A percentile compares a stretch with the other conserved stretches of the same genome.
phyloP scores from a whole-genome alignment of 1,284 basidiomycete genomes.

The Omphalotus olearius region DNA sequence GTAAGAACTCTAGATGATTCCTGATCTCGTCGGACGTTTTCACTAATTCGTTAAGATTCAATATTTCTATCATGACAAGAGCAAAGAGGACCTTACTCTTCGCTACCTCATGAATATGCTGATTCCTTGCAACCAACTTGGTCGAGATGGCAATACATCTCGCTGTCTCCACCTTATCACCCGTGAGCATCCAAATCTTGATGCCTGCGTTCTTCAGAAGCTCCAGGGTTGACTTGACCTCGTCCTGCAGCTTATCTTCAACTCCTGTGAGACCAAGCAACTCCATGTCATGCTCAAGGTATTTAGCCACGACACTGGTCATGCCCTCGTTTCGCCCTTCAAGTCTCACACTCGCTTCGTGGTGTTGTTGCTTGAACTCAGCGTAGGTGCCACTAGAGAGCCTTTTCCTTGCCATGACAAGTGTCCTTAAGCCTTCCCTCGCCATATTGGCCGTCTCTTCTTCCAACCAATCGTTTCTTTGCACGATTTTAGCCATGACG shows the following conservation, averaged over 20 bases:
- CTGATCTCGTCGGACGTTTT: conserved; percentile 79
- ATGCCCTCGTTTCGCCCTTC: background rate
- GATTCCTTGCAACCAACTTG: conserved; percentile 92
- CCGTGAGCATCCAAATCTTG: conserved; percentile 99
- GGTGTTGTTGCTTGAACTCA: conserved; percentile 75
- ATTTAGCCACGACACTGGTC: conserved; percentile 67
- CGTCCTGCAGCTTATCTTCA: conserved; percentile 98
- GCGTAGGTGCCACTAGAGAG: conserved; percentile 68
- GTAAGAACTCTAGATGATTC: conserved; percentile 91
- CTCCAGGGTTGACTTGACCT: conserved; percentile 93
- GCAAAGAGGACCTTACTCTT: conserved; percentile 60
- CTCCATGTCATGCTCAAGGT: conserved; percentile 88
- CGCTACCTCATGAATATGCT: conserved; percentile 96
- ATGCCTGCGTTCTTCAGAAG: conserved; percentile 93
- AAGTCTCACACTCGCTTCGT: conserved; percentile 45
- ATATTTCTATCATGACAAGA: conserved; percentile 1
- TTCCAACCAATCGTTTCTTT: conserved; percentile 98
- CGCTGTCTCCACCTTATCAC: conserved; percentile 97
- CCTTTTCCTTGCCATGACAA: conserved; percentile 86
- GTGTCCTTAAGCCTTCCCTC: conserved; percentile 89
- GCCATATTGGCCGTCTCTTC: conserved; percentile 99
- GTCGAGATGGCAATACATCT: conserved; percentile 98
- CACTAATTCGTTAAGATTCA: conserved; percentile 36
- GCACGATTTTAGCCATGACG: conserved; percentile 93
- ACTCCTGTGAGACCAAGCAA: conserved; percentile 94